Evolutionary conservation across 192 early-diverging fungal species (phyloP), one percentile per base, ranked within the genome.

Genomic region (Irineochytrium annulatum): DNA sequence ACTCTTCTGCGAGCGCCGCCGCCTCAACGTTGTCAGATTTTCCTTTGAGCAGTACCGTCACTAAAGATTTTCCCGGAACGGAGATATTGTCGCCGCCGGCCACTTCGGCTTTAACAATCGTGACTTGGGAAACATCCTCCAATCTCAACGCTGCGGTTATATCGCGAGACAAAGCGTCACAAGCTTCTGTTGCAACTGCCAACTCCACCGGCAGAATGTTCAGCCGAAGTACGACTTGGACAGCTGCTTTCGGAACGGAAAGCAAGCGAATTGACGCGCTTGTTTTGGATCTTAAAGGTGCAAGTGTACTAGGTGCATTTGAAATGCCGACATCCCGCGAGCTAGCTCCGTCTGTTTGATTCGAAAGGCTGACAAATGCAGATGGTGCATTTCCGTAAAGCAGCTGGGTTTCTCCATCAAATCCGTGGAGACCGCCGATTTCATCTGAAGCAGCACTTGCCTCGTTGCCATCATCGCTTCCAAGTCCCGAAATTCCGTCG

Each of bases 1-100:
- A 37, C n/a, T 71, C 63, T 32, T 76, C 74, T 3, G 69, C 74
- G 22, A 65, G 68, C n/a, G 61, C 69, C 14, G 69, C 69, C 35
- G 68, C 62, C n/a, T n/a, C n/a, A n/a, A n/a, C n/a, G n/a, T n/a
- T n/a, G n/a, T n/a, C n/a, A n/a, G n/a, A n/a, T n/a, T n/a, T n/a
- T n/a, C n/a, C n/a, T n/a, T n/a, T n/a, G n/a, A n/a, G n/a, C n/a
- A n/a, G n/a, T n/a, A n/a, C n/a, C n/a, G n/a, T n/a, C n/a, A n/a
- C n/a, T n/a, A n/a, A n/a, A n/a, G 20, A 52, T 43, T n/a, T 56
- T 29, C 19, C 68, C 65, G 30, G 37, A 39, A 19, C 52, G 33
- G 16, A 34, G 22, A n/a, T 34, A 28, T n/a, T n/a, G n/a, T 58
- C 63, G 16, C 37, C 48, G 30, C 60, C 60, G 19, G 60, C 63